Evolutionary conservation across 768 basidiomycete genomes (phyloP), one percentile per base, ranked within the genome.

Genomic region (Auriscalpium vulgare): DNA sequence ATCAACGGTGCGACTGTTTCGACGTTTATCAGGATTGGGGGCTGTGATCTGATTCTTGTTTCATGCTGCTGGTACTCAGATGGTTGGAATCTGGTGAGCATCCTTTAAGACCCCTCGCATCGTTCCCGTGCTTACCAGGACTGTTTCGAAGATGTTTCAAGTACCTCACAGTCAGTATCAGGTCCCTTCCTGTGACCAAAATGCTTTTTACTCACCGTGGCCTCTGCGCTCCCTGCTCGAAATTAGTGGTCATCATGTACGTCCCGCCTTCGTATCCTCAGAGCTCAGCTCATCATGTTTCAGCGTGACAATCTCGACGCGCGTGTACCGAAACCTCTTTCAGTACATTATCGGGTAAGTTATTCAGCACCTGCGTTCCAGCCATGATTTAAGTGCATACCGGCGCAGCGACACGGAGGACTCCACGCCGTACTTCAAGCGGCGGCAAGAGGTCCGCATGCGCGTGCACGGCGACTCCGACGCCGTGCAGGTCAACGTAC

Each of bases 191-290:
- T 14, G 2, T 46, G 16, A 14, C 35, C 23, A 7, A 14, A 34
- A 48, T 19, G 19, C 43, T 13, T 47, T 34, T 23, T 50, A 11
- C 35, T 51, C 14, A 59, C 29, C 29, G 29, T 29, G 29, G 29
- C 29, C 29, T 29, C 29, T 52, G 34, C n/a, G 23, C 34, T 8
- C 10, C 50, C 37, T 34, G 10, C 34, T 17, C 46, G 19, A 14
- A 52, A 16, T 47, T 19, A 60, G 59, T 60, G 59, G 59, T 60
- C 34, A 58, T 60, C 19, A 55, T 59, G 59, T 60, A 44, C 36
- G 59, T 59, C 29, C 29, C 7, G 29, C 29, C 35, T 5, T 4
- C 8, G 3, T 40, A 14, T 51, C 17, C 17, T 19, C 38, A 29
- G 29, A 1, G 8, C 7, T 16, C 13, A 37, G 34, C 38, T 17